A percentile compares a stretch with the other conserved stretches of the same genome.
These are phyloP conservation scores for Mycena pura DNA, from an alignment of 768 basidiomycete species.

Conservation along the genomic window DNA sequence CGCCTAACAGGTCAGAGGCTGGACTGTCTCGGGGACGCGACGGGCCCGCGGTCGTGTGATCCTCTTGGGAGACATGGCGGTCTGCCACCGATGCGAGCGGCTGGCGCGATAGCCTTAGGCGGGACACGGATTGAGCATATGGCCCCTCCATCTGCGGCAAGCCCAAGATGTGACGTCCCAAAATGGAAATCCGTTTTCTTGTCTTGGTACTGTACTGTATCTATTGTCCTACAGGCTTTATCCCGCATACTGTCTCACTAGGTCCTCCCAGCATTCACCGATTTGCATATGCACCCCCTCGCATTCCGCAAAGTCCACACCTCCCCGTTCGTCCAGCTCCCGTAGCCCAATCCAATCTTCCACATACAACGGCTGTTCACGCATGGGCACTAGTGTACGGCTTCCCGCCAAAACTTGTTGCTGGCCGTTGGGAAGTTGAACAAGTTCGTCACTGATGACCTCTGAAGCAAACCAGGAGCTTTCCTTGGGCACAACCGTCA, in stretches of 20 bases:
- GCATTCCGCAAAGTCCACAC: slow-evolving; percentile 66
- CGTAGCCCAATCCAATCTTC: slow-evolving; percentile 87
- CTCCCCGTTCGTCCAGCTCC: slow-evolving; percentile 69
- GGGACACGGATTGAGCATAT: slow-evolving; percentile 35
- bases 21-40: slow-evolving; percentile 45
- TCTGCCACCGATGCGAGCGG: slow-evolving; percentile 34
- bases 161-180: slow-evolving; percentile 19
- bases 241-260: slow-evolving; percentile 50
- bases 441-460: slow-evolving; percentile 44
- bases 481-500: slow-evolving; percentile 84
- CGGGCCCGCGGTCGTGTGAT: slow-evolving; percentile 42
- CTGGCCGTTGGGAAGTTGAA: slow-evolving; percentile 4
- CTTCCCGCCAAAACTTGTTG: slow-evolving; percentile 14
- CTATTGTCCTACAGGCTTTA: too few relatives aligned
- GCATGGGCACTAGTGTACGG: slow-evolving; percentile 68
- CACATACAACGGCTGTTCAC: slow-evolving; percentile 69
- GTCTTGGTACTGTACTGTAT: too few relatives aligned
- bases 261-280: slow-evolving; percentile 62
- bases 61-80: slow-evolving; percentile 24
- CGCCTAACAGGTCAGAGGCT: slow-evolving; percentile 35
- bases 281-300: slow-evolving; percentile 82
- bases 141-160: slow-evolving; percentile 36
- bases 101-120: slow-evolving; percentile 44
- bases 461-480: slow-evolving; percentile 88
- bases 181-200: slow-evolving; percentile 16